Evolutionary conservation across 495 filamentous ascomycete species (phyloP), one percentile per base, ranked within the genome.

Genomic region (Halenospora varia): DNA sequence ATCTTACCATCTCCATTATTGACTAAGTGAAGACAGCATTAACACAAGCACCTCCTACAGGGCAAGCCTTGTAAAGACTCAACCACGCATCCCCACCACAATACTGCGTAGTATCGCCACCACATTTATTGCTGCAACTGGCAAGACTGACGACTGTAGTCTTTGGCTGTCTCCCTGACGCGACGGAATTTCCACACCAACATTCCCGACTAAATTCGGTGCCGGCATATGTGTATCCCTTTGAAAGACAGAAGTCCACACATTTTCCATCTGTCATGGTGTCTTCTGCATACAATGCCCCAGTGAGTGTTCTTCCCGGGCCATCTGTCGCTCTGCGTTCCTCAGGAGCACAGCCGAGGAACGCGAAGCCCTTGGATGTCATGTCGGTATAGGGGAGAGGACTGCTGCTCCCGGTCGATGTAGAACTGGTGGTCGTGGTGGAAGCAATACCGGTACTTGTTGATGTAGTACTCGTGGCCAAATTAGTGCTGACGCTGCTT

Each of bases 141-240:
- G 48, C 6, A 26, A 51, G 4, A 23, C 10, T 51, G 20, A 26
- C 20, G 11, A 6, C 15, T 17, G n/a, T 29, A 25, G 20, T n/a
- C n/a, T n/a, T n/a, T n/a, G n/a, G n/a, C n/a, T n/a, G n/a, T n/a
- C n/a, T n/a, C n/a, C n/a, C n/a, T n/a, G n/a, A n/a, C n/a, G 25
- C 35, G 11, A 71, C 48, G 2, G 60, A 52, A 46, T 62, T 59
- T 1, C 62, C 71, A 57, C 71, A 74, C 68, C 65, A 50, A 73
- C 77, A 80, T 59, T 81, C 76, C 39, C 75, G 65, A 2, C 73
- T 72, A 54, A 77, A 82, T 60, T 82, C 79, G 8, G 72, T 72
- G 3, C 73, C 79, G 60, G 66, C 78, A 50, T 73, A 74, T 17
- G 67, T 64, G 48, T 66, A 80, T 2, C 71, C 74, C 2, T 71